These are phyloP conservation scores for Balakata baccata DNA, from an alignment of 345 rosid genomes.

Conservation along the genomic window DNA sequence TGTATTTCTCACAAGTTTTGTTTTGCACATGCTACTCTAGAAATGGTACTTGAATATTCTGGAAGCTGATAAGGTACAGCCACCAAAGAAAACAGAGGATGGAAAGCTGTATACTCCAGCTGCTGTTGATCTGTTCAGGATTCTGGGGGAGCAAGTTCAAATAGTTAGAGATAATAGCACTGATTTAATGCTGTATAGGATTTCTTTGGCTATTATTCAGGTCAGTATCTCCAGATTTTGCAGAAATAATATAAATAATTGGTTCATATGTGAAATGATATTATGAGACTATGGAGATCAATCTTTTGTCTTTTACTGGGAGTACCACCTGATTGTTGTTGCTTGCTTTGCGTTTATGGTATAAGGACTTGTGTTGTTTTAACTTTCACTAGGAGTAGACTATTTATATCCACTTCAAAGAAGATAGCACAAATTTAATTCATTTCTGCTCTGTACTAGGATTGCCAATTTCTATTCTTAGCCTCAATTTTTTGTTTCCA, in stretches of 20 bases:
- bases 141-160: slow-evolving; percentile 98
- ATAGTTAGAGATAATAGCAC: slow-evolving; percentile 97
- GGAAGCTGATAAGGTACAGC: slow-evolving; percentile 93
- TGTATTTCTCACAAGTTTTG: slow-evolving; percentile 3
- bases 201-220: slow-evolving; percentile 91
- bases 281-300: background rate
- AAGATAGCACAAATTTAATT: background rate
- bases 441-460: background rate
- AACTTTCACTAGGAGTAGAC: background rate
- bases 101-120: slow-evolving; percentile 99
- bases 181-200: slow-evolving; percentile 94
- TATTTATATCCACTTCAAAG: slow-evolving; percentile 8
- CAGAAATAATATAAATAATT: background rate
- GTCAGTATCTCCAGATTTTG: slow-evolving; percentile 28
- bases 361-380: slow-evolving; percentile 5
- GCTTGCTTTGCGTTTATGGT: background rate
- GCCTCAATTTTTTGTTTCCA: background rate
- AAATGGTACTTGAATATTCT: slow-evolving; percentile 98
- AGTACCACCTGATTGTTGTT: background rate
- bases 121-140: slow-evolving; percentile 98
- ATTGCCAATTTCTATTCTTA: slow-evolving; percentile 1
- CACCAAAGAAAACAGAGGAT: slow-evolving; percentile 97
- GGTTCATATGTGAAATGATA: background rate
- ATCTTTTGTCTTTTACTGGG: background rate
- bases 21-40: slow-evolving; percentile 39